phyloP scores from a whole-genome alignment of 768 basidiomycete genomes.

The Mrakia frigida region DNA sequence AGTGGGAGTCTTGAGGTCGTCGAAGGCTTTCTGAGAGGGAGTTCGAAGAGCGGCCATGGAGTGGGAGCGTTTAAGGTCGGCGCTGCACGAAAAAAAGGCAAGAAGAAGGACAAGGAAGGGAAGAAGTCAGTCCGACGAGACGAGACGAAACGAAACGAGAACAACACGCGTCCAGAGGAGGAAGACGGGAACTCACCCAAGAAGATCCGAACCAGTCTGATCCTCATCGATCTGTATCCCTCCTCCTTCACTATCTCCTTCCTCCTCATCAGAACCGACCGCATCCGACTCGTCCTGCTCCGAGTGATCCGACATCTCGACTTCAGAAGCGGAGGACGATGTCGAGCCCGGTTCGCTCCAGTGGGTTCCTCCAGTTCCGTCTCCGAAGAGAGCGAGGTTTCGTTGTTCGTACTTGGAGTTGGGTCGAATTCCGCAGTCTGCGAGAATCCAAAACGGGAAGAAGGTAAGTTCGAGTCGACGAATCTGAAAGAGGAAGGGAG shows the following conservation, averaged over 20 bases:
- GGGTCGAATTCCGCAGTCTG: conserved; percentile 5
- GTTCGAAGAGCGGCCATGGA: conserved; percentile 4
- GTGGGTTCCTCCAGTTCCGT: conserved; percentile 1
- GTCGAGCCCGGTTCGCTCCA: background rate
- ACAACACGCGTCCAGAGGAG: background rate
- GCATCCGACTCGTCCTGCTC: background rate
- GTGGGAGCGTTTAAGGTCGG: conserved; percentile 1
- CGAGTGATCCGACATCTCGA: background rate
- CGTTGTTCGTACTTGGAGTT: background rate
- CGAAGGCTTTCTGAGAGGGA: background rate
- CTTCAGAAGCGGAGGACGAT: background rate
- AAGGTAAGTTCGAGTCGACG: background rate
- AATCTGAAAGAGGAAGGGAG: background rate
- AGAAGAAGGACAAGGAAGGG: background rate
- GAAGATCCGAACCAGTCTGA: background rate
- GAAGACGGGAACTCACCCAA: background rate
- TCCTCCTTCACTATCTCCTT: background rate
- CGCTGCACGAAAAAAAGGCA: background rate
- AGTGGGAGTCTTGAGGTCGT: conserved; percentile 13
- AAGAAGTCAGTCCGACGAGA: background rate
- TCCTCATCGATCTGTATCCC: background rate
- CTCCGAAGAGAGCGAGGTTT: conserved; percentile 10
- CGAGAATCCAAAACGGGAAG: background rate
- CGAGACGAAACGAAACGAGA: background rate
- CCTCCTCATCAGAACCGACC: background rate